Conservation (phyloP, 169 alveolate genomes). For the Pseudocohnilembus persalinus region DNA sequence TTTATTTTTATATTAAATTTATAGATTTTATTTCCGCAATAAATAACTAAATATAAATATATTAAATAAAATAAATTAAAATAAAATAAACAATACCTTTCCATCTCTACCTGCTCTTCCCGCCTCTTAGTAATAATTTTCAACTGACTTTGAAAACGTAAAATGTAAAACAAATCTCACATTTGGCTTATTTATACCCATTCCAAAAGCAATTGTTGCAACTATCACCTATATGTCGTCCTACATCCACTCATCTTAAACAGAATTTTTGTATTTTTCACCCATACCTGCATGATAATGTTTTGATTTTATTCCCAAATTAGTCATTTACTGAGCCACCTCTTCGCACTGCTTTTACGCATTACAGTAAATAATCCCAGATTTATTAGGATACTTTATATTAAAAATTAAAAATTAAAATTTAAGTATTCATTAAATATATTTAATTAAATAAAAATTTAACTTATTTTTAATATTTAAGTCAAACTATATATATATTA, state of each 20-base stretch:
- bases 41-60: too few species aligned
- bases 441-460: too few species aligned
- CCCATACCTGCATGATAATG: conserved; percentile 86
- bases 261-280: conserved; percentile 64
- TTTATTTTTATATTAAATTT: too few species aligned
- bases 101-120: conserved; percentile 99
- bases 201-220: conserved; percentile 97
- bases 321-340: conserved; percentile 78
- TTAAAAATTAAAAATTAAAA: not conserved
- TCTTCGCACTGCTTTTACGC: conserved; percentile 94
- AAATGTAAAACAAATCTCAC: conserved; percentile 98
- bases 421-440: not conserved
- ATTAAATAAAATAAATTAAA: too few species aligned
- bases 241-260: conserved; percentile 92
- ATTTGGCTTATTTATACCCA: conserved; percentile 99
- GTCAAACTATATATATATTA: too few species aligned
- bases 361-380: conserved; percentile 95
- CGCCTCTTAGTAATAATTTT: conserved; percentile 96
- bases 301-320: conserved; percentile 73
- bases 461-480: too few species aligned
- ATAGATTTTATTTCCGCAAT: too few species aligned
- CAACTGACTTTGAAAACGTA: conserved; percentile 96
- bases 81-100: conserved; percentile 58
- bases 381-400: conserved; percentile 51
- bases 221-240: conserved; percentile 90